Evolutionary conservation across 805 yeast species (phyloP), one percentile per base, ranked within the genome.

Genomic region (Ogataea methylovora): DNA sequence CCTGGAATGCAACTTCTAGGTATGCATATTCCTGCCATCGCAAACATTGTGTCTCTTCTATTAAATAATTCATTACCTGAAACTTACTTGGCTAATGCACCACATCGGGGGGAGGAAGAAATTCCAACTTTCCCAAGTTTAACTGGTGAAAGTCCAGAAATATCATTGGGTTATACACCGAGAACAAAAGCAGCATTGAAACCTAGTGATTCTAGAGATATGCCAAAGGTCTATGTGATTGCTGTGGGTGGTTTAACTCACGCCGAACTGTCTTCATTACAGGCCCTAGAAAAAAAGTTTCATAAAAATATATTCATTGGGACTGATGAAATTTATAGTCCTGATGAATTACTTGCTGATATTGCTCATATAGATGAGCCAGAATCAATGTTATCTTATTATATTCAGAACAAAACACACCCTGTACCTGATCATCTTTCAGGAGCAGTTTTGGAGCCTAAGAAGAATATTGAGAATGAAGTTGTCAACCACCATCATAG

Each of bases 181-280:
- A 50, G 57, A 54, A 54, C 32, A 52, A 43, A 43, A 17, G 24
- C 31, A 9, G 33, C 38, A 16, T 6, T 10, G 7, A 25, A 25
- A 25, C 14, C 27, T 7, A 7, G 8, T 7, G 27, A 25, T 13
- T 7, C 6, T 25, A 39, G 35, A 17, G 51, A 51, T 29, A 24
- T 37, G n/a, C 95, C 85, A 51, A 65, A 92, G 32, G 65, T 88
- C 7, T 73, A 88, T 43, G 73, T 87, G 37, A 92, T 77, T 50
- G 71, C 86, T 19, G 81, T 94, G 2, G 99, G 99, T 16, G 98
- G 97, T 8, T 58, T 84, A 15, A 85, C 97, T 0, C 74, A 80
- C 44, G 72, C 88, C 2, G 99, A 92, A 56, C 61, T 82, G 20
- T 71, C 90, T 41, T 70, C 84, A 10, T 77, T 79, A 4, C 79